Base-by-base conservation (phyloP, 768 basidiomycete genomes). In the Lyophyllum atratum region DNA sequence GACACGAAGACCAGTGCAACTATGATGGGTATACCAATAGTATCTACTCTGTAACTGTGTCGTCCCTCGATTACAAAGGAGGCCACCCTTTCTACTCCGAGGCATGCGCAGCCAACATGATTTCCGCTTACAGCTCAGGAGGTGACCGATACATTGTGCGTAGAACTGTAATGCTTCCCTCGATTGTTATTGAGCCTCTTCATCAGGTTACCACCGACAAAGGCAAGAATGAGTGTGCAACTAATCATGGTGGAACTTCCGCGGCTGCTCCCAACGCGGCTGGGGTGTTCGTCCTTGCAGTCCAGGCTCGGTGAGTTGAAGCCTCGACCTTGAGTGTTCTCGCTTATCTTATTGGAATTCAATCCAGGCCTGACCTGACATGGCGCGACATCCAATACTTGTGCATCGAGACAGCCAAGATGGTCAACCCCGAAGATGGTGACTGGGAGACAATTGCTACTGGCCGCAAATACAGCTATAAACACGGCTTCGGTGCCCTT, bases 21-120 rank as follows among this genome's bases (percentile, higher is more conserved):
- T 98, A 98, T 68, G 96, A 98, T 64, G 97, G 97, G 7, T 99
- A 98, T 70, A 98, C 97, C 4, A 99, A 99, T 70, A 93, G 90
- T 66, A 95, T 98, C 59, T 98, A 93, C 72, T 92, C 91, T 9
- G 86, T 99, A 43, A 98, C 96, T 0, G 93, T 99, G 33, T 87
- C 93, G n/a, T 92, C 97, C 0, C 80, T 98, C 57, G 96, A 98
- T 67, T 85, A 89, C 69, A 90, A 89, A 67, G 96, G 94, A 19
- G 70, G 94, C 22, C 96, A 96, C 66, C 97, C 97, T 17, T 93
- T 90, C 68, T 98, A 99, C 66, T 98, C 96, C 2, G 97, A 99
- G 72, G 74, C 92, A 21, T 99, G 97, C 67, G 88, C 96, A 9
- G 97, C 97, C 9, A 97, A 98, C 72, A 87, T 99, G 85, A 80